These are phyloP conservation scores for Linanthus parryae DNA, from an alignment of 148 eudicot genomes.

Conservation along the genomic window DNA sequence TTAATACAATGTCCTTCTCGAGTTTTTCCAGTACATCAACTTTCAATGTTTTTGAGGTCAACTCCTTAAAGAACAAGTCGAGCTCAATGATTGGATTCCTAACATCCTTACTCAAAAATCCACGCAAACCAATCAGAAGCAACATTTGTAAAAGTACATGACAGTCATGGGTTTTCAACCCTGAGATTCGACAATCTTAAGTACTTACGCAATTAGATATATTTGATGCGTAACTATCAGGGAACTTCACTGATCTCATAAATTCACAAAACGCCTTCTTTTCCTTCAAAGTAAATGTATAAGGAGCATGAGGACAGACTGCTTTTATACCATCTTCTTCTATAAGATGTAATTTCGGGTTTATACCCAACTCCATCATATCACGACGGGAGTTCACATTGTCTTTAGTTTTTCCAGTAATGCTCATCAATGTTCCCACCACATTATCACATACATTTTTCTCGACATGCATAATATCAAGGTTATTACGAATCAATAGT, in stretches of 20 bases:
- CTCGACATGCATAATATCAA: no score
- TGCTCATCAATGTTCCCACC: slow-evolving; percentile 5
- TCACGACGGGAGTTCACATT: slow-evolving; percentile 4
- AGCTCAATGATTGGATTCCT: slow-evolving; percentile 17
- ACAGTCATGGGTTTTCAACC: slow-evolving; percentile 18
- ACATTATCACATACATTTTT: slow-evolving; percentile 8
- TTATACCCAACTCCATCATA: neutral
- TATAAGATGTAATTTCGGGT: neutral
- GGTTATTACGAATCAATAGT: neutral
- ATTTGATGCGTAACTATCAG: slow-evolving; percentile 18
- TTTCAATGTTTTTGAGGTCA: slow-evolving; percentile 8
- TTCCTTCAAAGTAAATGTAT: neutral
- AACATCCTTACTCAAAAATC: slow-evolving; percentile 5
- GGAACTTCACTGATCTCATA: slow-evolving; percentile 11
- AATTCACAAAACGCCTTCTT: slow-evolving; percentile 7
- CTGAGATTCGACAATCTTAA: neutral
- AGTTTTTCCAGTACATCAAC: slow-evolving; percentile 1
- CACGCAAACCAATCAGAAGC: slow-evolving; percentile 19
- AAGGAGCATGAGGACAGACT: slow-evolving; percentile 10
- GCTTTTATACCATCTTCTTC: neutral
- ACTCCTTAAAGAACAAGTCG: slow-evolving; percentile 18
- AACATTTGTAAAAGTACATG: slow-evolving; percentile 17
- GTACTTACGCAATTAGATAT: slow-evolving; percentile 14
- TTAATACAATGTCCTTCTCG: slow-evolving; percentile 6
- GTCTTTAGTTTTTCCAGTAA: slow-evolving; percentile 4